Base-by-base conservation (phyloP, 805 yeast genomes). In the Hanseniaspora meyeri region DNA sequence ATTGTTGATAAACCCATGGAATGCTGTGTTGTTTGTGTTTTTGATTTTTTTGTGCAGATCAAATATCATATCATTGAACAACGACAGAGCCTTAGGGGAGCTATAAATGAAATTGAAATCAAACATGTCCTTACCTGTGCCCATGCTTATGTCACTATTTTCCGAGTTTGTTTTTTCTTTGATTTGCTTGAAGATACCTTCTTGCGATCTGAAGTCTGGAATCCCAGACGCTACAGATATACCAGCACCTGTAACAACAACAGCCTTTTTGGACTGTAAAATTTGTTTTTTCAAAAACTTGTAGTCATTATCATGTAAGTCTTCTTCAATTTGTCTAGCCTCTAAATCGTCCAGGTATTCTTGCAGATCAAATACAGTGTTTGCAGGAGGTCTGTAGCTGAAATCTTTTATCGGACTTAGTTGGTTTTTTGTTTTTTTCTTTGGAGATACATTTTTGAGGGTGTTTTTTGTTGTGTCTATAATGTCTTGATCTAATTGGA, bases 141-240 rank as follows among this genome's bases (percentile, higher is more conserved):
- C 60, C 3, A 68, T 68, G 3, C 72, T 66, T 12, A 45, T 14
- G 38, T 51, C 45, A 51, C 20, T 47, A 17, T 51, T 51, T 29
- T 51, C 55, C 6, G 42, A 16, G 12, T n/a, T 43, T 8, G 75
- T 65, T 62, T 78, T 65, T 2, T 69, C 64, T 43, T 72, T 71
- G 42, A 80, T 67, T 14, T 79, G 78, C 56, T 79, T 77, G 65
- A 89, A 87, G 49, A 89, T 74, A 1, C 95, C 95, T 59, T 81
- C 72, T 0, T 87, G 78, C 8, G 95, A 85, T 65, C 96, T 72
- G 65, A 88, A 85, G 63, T 85, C 93, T 3, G 96, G 96, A 42
- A 88, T 89, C 4, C 96, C 96, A 0, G 95, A 87, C 32, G 85
- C 84, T 55, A 90, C 93, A 12, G 95, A 87, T 19, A 87, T 79